Percentiles rank a stretch among this genome's conserved stretches.
These are phyloP conservation scores for Tolypocladium endophyticum DNA, from an alignment of 2,329 filamentous ascomycete species.

Conservation along the genomic window DNA sequence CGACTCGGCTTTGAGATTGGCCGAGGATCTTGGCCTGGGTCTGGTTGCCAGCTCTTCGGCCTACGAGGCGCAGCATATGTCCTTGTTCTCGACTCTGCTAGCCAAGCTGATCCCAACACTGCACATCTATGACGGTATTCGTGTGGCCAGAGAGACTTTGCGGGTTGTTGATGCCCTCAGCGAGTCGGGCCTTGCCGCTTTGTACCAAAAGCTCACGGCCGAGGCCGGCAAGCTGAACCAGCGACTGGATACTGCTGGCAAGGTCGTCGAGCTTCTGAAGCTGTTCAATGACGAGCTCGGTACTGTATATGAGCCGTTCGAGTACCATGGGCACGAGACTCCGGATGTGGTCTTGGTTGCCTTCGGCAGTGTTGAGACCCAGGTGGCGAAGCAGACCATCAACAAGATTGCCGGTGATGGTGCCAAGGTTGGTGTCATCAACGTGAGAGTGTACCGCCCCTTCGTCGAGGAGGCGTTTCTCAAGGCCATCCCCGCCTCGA, in stretches of 20 bases:
- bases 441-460: slow-evolving; percentile 86
- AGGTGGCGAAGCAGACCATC: slow-evolving; percentile 74
- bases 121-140: slow-evolving; percentile 81
- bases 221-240: slow-evolving; percentile 52
- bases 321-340: slow-evolving; percentile 77
- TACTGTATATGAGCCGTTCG: slow-evolving; percentile 85
- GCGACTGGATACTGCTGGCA: slow-evolving; percentile 63
- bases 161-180: slow-evolving; percentile 74
- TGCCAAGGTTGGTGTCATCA: slow-evolving; percentile 74
- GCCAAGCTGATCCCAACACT: slow-evolving; percentile 71
- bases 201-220: slow-evolving; percentile 57
- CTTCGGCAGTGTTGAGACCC: slow-evolving; percentile 85
- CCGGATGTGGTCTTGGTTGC: slow-evolving; percentile 80
- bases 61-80: slow-evolving; percentile 92
- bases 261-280: slow-evolving; percentile 58
- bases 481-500: slow-evolving; percentile 63
- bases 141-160: slow-evolving; percentile 70
- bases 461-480: slow-evolving; percentile 94
- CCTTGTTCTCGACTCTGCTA: slow-evolving; percentile 74
- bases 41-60: slow-evolving; percentile 77
- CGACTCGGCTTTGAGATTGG: slow-evolving; percentile 63
- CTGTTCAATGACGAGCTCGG: slow-evolving; percentile 85
- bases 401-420: slow-evolving; percentile 61
- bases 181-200: slow-evolving; percentile 55
- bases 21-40: slow-evolving; percentile 83